A percentile compares a stretch with the other conserved stretches of the same genome.
phyloP scores from a whole-genome alignment of 2,329 filamentous ascomycete species.

The Arthrobotrys sinensis region DNA sequence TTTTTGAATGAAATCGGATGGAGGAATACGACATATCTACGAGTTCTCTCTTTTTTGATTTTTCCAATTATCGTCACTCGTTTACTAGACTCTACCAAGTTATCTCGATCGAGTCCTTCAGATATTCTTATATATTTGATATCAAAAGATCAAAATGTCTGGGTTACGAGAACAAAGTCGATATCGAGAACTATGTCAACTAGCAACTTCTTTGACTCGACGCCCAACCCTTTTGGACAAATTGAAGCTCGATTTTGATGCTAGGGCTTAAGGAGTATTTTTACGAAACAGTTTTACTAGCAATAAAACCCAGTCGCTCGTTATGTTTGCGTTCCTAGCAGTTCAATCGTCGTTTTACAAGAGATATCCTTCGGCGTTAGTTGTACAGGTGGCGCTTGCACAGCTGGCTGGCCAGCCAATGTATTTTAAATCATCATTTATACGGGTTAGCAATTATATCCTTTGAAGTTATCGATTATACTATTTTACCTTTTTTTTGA shows the following conservation, averaged over 20 bases:
- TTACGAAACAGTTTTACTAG: not conserved
- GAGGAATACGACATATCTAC: not conserved
- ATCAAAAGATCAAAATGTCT: not conserved
- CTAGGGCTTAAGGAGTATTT: conserved; percentile 4
- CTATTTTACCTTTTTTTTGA: no score
- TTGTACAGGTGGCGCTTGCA: no score
- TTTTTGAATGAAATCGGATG: not conserved
- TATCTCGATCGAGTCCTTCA: conserved; percentile 6
- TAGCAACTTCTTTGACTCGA: not conserved
- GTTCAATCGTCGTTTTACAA: not conserved
- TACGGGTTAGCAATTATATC: no score
- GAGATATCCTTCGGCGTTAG: not conserved
- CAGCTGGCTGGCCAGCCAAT: no score
- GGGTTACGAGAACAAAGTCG: not conserved
- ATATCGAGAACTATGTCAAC: conserved; percentile 3
- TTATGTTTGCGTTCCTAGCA: not conserved
- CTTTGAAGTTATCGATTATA: no score
- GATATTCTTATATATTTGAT: not conserved
- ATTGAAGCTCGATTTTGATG: conserved; percentile 19
- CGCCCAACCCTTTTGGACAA: not conserved
- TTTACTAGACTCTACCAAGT: not conserved
- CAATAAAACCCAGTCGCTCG: conserved; percentile 47
- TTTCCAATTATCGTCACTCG: conserved; percentile 20
- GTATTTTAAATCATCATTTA: no score
- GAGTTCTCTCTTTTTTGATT: conserved; percentile 1